These are phyloP conservation scores for Naumovozyma dairenensis DNA, from an alignment of 805 yeast genomes.

Conservation along the genomic window DNA sequence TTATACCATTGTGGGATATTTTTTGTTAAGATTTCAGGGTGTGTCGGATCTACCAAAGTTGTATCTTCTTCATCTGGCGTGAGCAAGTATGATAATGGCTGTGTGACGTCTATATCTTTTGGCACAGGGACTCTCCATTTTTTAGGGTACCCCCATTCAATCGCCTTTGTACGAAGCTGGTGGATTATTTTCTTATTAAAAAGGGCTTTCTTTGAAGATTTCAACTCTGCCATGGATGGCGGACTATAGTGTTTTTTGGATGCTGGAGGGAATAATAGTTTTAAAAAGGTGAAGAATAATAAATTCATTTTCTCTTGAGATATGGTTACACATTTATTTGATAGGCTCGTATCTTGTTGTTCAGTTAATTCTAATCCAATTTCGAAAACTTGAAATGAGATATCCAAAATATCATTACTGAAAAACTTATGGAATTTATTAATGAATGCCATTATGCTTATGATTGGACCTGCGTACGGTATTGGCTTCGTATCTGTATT, in stretches of 20 bases:
- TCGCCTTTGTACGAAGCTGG: constrained; percentile 12
- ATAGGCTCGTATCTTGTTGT: constrained; percentile 4
- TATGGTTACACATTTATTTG: constrained; percentile 6
- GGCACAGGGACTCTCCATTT: constrained; percentile 17
- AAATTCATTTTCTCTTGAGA: constrained; percentile 23
- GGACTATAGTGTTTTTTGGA: constrained; percentile 5
- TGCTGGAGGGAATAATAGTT: constrained; percentile 14
- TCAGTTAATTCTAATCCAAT: constrained; percentile 19
- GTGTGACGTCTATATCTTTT: constrained; percentile 3
- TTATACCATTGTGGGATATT: constrained; percentile 14
- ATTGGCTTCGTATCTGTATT: constrained; percentile 9
- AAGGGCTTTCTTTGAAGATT: constrained; percentile 13
- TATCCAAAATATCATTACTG: constrained; percentile 13
- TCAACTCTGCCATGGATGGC: constrained; percentile 10
- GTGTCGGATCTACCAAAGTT: constrained; percentile 12
- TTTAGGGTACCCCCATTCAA: constrained; percentile 24
- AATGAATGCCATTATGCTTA: constrained; percentile 25
- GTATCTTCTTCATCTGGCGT: too few species aligned
- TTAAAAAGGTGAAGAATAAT: constrained; percentile 18
- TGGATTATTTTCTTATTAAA: constrained; percentile 7
- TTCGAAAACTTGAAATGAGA: constrained; percentile 27
- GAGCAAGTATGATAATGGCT: constrained; percentile 10
- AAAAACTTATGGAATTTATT: constrained; percentile 21
- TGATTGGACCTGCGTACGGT: constrained; percentile 22
- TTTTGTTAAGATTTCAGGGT: constrained; percentile 15